Evolutionary conservation across 2,329 filamentous ascomycete species (phyloP).

Genomic region (Pyricularia sp.): DNA sequence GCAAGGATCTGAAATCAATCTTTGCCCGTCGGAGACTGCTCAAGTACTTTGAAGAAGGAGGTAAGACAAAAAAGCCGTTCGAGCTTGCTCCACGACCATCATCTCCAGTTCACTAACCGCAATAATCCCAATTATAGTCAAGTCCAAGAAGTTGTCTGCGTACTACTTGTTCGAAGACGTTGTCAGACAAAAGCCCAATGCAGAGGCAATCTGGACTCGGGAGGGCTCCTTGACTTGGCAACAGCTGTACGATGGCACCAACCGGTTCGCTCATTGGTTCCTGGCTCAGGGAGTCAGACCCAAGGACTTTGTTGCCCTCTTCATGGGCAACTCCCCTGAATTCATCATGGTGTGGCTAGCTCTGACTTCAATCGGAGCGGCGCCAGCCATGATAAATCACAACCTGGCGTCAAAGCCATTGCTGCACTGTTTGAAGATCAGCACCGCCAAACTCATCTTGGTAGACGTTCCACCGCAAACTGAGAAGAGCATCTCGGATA

Average conservation of each 20-base stretch:
- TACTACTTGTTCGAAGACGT: slow-evolving; percentile 58
- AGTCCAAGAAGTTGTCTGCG: slow-evolving; percentile 43
- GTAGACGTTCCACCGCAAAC: slow-evolving; percentile 48
- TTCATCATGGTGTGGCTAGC: slow-evolving; percentile 59
- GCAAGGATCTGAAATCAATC: slow-evolving; percentile 48
- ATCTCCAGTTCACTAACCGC: not conserved
- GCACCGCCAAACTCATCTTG: slow-evolving; percentile 44
- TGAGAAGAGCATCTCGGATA: slow-evolving; percentile 45
- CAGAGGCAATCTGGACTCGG: slow-evolving; percentile 59
- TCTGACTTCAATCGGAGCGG: slow-evolving; percentile 55
- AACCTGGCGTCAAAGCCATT: slow-evolving; percentile 55
- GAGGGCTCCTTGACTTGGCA: slow-evolving; percentile 49
- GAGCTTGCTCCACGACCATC: too few species aligned
- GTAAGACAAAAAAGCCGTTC: slow-evolving; percentile 22
- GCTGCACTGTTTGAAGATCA: slow-evolving; percentile 54
- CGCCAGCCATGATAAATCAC: slow-evolving; percentile 63
- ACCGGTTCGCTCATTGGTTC: slow-evolving; percentile 55
- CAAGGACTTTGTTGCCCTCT: slow-evolving; percentile 54
- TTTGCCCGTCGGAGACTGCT: slow-evolving; percentile 28
- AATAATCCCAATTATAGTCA: slow-evolving; percentile 23
- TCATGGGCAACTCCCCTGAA: slow-evolving; percentile 58
- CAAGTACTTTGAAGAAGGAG: slow-evolving; percentile 35
- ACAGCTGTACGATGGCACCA: slow-evolving; percentile 43
- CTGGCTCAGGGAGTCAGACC: slow-evolving; percentile 46
- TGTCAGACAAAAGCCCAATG: slow-evolving; percentile 39